A percentile compares a stretch with the other conserved stretches of the same genome.
These are phyloP conservation scores for Lepiota venenata DNA, from an alignment of 768 basidiomycete species.

Conservation along the genomic window DNA sequence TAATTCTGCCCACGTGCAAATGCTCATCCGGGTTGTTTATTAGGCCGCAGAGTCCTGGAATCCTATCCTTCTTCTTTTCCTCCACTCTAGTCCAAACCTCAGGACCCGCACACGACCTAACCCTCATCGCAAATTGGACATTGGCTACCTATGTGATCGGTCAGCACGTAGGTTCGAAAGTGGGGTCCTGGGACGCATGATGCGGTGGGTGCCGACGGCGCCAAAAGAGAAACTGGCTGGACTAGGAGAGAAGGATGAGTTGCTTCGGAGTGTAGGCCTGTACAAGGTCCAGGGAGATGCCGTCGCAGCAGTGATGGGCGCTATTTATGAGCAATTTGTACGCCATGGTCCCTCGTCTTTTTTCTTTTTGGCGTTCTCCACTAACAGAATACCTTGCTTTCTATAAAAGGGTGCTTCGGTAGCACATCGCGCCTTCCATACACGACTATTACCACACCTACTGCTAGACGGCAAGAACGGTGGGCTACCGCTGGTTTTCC, in stretches of 20 bases:
- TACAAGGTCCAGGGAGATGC: conserved; percentile 78
- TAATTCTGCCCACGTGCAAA: background rate
- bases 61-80: conserved; percentile 72
- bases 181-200: conserved; percentile 73
- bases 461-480: conserved; percentile 24
- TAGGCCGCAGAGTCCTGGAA: conserved; percentile 76
- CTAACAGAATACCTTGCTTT: conserved; percentile 9
- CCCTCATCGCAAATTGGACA: conserved; percentile 51
- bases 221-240: conserved; percentile 30
- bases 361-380: background rate
- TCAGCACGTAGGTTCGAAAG: conserved; percentile 65
- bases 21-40: background rate
- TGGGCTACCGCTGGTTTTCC: conserved; percentile 46
- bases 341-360: conserved; percentile 22
- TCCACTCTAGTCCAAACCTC: conserved; percentile 51
- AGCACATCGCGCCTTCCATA: conserved; percentile 49
- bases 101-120: conserved; percentile 50
- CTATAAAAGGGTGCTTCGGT: conserved; percentile 38
- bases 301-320: conserved; percentile 74
- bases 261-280: conserved; percentile 57
- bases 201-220: conserved; percentile 72
- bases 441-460: conserved; percentile 42
- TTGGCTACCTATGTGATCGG: conserved; percentile 72
- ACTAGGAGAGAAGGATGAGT: conserved; percentile 25
- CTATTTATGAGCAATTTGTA: conserved; percentile 79